A percentile compares a stretch with the other conserved stretches of the same genome.
These are phyloP conservation scores for Scedosporium minutisporum DNA, from an alignment of 2,329 filamentous ascomycete genomes.

Conservation along the genomic window DNA sequence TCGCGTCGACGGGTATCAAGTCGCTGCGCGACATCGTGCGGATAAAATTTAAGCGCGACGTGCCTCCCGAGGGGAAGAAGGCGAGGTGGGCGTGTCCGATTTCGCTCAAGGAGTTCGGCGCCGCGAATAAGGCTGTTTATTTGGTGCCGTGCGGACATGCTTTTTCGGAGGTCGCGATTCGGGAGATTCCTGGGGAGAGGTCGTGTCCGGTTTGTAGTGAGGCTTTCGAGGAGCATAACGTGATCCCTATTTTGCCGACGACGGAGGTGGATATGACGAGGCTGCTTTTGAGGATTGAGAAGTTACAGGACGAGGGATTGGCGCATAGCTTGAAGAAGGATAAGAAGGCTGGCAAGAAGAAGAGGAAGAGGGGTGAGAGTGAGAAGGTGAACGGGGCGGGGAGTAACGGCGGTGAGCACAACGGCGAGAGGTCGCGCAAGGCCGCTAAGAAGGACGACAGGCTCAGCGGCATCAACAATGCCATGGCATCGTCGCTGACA, in stretches of 20 bases:
- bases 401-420: constrained; percentile 25
- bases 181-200: constrained; percentile 56
- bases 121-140: constrained; percentile 72
- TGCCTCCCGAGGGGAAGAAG: constrained; percentile 26
- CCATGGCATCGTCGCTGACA: constrained; percentile 74
- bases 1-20: constrained; percentile 54
- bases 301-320: constrained; percentile 61
- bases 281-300: constrained; percentile 56
- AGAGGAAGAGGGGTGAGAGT: constrained; percentile 41
- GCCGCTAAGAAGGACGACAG: constrained; percentile 23
- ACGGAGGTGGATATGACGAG: constrained; percentile 60
- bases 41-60: constrained; percentile 57
- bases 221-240: constrained; percentile 60
- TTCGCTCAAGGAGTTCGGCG: constrained; percentile 76
- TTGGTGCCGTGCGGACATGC: constrained; percentile 92
- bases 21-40: constrained; percentile 80
- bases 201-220: constrained; percentile 65
- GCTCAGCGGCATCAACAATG: constrained; percentile 69
- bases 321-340: constrained; percentile 86
- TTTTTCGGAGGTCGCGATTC: constrained; percentile 78
- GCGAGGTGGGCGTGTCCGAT: constrained; percentile 71
- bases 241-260: constrained; percentile 73
- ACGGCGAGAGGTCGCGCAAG: constrained; percentile 39
- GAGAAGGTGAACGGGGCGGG: constrained; percentile 33
- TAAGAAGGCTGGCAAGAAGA: constrained; percentile 61